Conservation (phyloP, 139 green algal species). For the Nannochloris sp. region DNA sequence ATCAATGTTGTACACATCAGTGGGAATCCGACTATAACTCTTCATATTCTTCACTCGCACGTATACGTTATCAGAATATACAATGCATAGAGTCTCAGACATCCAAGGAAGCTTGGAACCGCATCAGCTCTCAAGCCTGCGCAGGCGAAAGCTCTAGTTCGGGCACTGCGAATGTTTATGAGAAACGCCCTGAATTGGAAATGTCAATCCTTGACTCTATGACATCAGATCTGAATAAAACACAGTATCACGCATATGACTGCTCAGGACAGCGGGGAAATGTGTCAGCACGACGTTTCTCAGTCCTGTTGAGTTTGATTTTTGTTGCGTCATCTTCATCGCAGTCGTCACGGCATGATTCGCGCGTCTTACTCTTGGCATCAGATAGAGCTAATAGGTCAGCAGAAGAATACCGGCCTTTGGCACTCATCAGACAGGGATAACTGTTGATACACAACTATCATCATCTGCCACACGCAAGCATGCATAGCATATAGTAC, state of each 20-base stretch:
- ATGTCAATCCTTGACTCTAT: slow-evolving; percentile 30
- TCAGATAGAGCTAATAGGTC: slow-evolving; percentile 78
- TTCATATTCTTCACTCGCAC: slow-evolving; percentile 4
- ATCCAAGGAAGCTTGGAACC: slow-evolving; percentile 61
- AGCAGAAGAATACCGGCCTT: slow-evolving; percentile 39
- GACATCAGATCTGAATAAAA: background rate
- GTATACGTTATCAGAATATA: background rate
- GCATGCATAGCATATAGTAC: too few species aligned
- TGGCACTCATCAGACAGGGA: slow-evolving; percentile 55
- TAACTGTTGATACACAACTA: slow-evolving; percentile 45
- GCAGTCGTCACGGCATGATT: slow-evolving; percentile 10
- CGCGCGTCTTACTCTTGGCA: slow-evolving; percentile 17
- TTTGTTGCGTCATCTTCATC: slow-evolving; percentile 45
- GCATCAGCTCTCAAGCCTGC: slow-evolving; percentile 62
- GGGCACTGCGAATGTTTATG: slow-evolving; percentile 67
- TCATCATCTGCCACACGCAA: slow-evolving; percentile 13
- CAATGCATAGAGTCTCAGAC: slow-evolving; percentile 37
- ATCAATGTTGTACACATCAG: slow-evolving; percentile 11
- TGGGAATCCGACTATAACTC: slow-evolving; percentile 11
- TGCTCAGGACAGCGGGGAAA: slow-evolving; percentile 60
- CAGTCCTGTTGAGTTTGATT: slow-evolving; percentile 79
- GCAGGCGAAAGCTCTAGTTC: slow-evolving; percentile 60
- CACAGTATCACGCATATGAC: background rate
- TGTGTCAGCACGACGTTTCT: slow-evolving; percentile 26
- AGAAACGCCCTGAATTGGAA: slow-evolving; percentile 47